These are phyloP conservation scores for Achaetomium macrosporum DNA, from an alignment of 2,329 filamentous ascomycete genomes.

Conservation along the genomic window DNA sequence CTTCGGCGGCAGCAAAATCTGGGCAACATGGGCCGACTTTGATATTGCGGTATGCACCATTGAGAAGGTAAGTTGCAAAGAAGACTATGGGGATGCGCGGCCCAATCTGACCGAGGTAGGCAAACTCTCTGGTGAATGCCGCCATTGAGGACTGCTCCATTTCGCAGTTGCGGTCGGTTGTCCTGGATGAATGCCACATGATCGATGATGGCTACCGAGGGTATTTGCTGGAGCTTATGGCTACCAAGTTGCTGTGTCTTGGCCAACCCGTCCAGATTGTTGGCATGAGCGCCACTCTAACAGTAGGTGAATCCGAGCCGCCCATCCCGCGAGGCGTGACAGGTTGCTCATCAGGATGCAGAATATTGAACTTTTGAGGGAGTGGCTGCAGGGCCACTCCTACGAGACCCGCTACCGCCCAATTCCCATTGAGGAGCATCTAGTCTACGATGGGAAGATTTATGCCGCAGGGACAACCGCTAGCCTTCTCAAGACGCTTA, in stretches of 20 bases:
- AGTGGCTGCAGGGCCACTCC: slow-evolving; percentile 65
- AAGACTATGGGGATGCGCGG: slow-evolving; percentile 15
- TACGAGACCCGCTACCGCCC: slow-evolving; percentile 69
- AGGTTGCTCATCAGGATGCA: slow-evolving; percentile 28
- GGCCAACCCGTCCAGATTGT: slow-evolving; percentile 64
- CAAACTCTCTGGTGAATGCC: slow-evolving; percentile 66
- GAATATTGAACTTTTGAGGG: slow-evolving; percentile 64
- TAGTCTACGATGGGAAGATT: slow-evolving; percentile 64
- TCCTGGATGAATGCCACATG: slow-evolving; percentile 79
- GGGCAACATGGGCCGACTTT: slow-evolving; percentile 64
- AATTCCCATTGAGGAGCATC: slow-evolving; percentile 68
- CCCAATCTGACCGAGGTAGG: slow-evolving; percentile 39
- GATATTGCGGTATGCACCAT: slow-evolving; percentile 76
- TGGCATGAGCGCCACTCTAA: slow-evolving; percentile 75
- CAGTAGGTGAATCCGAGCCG: slow-evolving; percentile 40
- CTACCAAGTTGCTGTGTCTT: slow-evolving; percentile 65
- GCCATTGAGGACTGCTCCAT: slow-evolving; percentile 67
- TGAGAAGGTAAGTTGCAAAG: slow-evolving; percentile 53
- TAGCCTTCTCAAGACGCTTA: slow-evolving; percentile 52
- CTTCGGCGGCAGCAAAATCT: slow-evolving; percentile 66
- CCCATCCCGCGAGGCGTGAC: no score
- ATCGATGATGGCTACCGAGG: slow-evolving; percentile 70
- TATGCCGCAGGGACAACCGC: slow-evolving; percentile 57
- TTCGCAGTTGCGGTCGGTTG: slow-evolving; percentile 57
- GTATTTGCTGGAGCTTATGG: slow-evolving; percentile 68